Conservation (phyloP, 495 filamentous ascomycete genomes). For the Aspergillus sclerotioniger region DNA sequence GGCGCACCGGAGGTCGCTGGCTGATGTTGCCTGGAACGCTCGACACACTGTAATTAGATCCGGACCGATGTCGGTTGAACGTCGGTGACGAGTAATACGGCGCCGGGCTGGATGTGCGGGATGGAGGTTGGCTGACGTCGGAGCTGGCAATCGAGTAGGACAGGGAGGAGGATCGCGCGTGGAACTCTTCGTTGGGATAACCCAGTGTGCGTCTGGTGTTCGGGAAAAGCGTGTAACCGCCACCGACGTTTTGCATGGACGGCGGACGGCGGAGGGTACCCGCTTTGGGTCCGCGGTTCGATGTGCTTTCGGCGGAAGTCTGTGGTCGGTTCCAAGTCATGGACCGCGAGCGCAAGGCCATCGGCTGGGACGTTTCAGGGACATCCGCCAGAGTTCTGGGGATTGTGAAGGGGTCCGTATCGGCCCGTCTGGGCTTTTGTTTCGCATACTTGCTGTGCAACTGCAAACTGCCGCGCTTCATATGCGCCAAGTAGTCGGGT, state of each 20-base stretch:
- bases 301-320: conserved; percentile 26
- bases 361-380: conserved; percentile 20
- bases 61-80: conserved; percentile 25
- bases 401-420: conserved; percentile 11
- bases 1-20: conserved; percentile 27
- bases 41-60: conserved; percentile 28
- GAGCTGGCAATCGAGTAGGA: conserved; percentile 23
- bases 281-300: conserved; percentile 22
- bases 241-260: conserved; percentile 31
- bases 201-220: conserved; percentile 12
- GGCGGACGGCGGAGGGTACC: conserved; percentile 22
- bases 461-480: conserved; percentile 12
- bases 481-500: neutral
- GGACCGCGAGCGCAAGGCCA: conserved; percentile 18
- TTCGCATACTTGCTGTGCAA: conserved; percentile 10
- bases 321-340: conserved; percentile 28
- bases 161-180: conserved; percentile 21
- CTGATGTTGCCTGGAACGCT: conserved; percentile 13
- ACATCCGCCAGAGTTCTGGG: conserved; percentile 29
- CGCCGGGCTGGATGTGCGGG: conserved; percentile 22
- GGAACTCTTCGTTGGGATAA: conserved; percentile 19
- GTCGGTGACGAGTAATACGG: conserved; percentile 16
- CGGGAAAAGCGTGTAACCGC: conserved; percentile 25
- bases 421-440: conserved; percentile 9
- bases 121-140: conserved; percentile 23